A percentile compares a stretch with the other conserved stretches of the same genome.
These are phyloP conservation scores for Colletotrichum cuscutae DNA, from an alignment of 2,329 filamentous ascomycete species.

Conservation along the genomic window DNA sequence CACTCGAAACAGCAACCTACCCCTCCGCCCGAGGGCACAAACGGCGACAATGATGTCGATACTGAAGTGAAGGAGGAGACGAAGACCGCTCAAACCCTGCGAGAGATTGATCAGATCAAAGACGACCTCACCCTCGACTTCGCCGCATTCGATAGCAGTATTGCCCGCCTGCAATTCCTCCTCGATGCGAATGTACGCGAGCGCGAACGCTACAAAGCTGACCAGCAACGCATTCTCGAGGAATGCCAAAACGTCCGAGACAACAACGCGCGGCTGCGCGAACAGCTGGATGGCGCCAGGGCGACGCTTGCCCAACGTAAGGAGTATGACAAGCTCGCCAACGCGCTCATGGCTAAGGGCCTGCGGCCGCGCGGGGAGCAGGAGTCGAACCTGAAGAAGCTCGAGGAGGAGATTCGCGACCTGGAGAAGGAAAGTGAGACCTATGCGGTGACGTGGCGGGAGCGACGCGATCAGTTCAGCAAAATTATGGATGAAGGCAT, in stretches of 20 bases:
- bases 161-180: constrained; percentile 89
- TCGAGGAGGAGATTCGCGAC: constrained; percentile 89
- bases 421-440: constrained; percentile 85
- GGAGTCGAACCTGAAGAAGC: constrained; percentile 77
- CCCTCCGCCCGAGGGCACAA: constrained; percentile 69
- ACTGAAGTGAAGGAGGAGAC: constrained; percentile 35
- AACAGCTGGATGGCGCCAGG: constrained; percentile 81
- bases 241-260: constrained; percentile 83
- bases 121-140: constrained; percentile 91
- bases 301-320: constrained; percentile 82
- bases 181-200: constrained; percentile 85
- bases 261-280: constrained; percentile 76
- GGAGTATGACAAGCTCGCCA: constrained; percentile 88
- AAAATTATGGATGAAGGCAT: constrained; percentile 92
- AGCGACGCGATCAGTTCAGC: constrained; percentile 87
- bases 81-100: constrained; percentile 53
- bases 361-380: constrained; percentile 89
- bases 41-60: constrained; percentile 40
- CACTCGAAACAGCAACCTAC: constrained; percentile 68
- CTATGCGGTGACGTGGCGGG: constrained; percentile 85
- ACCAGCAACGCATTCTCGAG: constrained; percentile 81
- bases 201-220: constrained; percentile 82
- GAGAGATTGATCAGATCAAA: constrained; percentile 74
- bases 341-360: constrained; percentile 63
- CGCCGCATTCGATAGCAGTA: constrained; percentile 85